These are phyloP conservation scores for Coprinopsis cinerea DNA, from an alignment of 768 basidiomycete genomes.

Conservation along the genomic window DNA sequence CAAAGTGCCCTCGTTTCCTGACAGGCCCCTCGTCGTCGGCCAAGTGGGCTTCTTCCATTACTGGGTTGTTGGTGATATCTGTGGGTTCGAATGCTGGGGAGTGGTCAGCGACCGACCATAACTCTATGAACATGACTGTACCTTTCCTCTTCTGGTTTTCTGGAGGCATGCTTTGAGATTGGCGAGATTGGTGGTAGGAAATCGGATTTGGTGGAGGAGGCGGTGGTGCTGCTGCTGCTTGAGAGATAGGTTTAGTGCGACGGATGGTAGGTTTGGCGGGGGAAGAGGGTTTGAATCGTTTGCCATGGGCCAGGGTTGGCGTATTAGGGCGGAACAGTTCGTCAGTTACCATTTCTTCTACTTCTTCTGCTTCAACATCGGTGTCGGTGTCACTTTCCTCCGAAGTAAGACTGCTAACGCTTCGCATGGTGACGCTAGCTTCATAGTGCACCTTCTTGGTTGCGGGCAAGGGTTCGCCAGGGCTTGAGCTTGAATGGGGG, in stretches of 20 bases:
- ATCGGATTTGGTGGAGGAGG: conserved; percentile 9
- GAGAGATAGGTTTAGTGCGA: conserved; percentile 1
- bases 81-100: conserved; percentile 21
- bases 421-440: conserved; percentile 7
- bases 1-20: conserved; percentile 1
- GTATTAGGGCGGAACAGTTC: conserved; percentile 28
- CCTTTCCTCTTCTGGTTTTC: conserved; percentile 45
- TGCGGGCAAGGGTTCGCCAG: background rate
- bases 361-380: conserved; percentile 37
- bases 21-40: conserved; percentile 5
- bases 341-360: conserved; percentile 46
- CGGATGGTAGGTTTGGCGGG: background rate
- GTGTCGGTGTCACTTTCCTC: conserved; percentile 17
- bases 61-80: conserved; percentile 30
- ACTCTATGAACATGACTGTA: conserved; percentile 22
- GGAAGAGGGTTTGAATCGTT: background rate
- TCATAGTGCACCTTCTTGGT: conserved; percentile 11
- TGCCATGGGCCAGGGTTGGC: background rate
- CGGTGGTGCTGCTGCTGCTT: conserved; percentile 1
- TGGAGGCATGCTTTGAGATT: conserved; percentile 19
- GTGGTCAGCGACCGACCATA: background rate
- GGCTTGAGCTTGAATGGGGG: background rate
- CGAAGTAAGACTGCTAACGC: background rate
- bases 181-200: conserved; percentile 15
- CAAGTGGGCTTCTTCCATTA: conserved; percentile 26